A percentile compares a stretch with the other conserved stretches of the same genome.
phyloP scores from a whole-genome alignment of 805 yeast species.

The Nakazawaea siamensis region DNA sequence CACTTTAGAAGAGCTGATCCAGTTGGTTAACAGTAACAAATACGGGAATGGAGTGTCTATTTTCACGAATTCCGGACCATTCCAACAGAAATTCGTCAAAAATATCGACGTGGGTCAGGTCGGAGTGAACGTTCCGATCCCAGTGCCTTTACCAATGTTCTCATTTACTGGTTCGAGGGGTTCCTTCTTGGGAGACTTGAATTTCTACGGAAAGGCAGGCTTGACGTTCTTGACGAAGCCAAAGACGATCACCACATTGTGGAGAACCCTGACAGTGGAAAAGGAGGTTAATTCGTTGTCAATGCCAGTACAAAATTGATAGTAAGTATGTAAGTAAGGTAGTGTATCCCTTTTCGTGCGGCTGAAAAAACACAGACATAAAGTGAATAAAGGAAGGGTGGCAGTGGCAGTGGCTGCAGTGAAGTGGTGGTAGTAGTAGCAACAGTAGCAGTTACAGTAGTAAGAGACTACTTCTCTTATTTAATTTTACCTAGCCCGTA shows the following conservation, averaged over 20 bases:
- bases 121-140: constrained; percentile 73
- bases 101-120: constrained; percentile 70
- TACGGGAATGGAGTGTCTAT: constrained; percentile 70
- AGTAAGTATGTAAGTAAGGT: no score
- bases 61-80: constrained; percentile 61
- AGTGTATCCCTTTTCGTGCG: no score
- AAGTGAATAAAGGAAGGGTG: no score
- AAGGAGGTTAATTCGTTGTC: constrained; percentile 47
- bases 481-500: no score
- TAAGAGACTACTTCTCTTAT: no score
- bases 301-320: no score
- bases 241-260: constrained; percentile 63
- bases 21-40: constrained; percentile 43
- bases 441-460: no score
- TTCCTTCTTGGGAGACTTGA: constrained; percentile 71
- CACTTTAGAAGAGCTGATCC: constrained; percentile 61
- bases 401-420: no score
- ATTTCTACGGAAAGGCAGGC: constrained; percentile 76
- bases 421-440: no score
- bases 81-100: constrained; percentile 63
- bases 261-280: constrained; percentile 47
- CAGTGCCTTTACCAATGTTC: constrained; percentile 77
- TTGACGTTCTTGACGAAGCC: constrained; percentile 64
- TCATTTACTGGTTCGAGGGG: constrained; percentile 73
- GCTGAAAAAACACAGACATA: no score